Percentiles rank a stretch among this genome's conserved stretches.
Conservation (phyloP, 2,329 filamentous ascomycete genomes). For the Claviceps cyperi region DNA sequence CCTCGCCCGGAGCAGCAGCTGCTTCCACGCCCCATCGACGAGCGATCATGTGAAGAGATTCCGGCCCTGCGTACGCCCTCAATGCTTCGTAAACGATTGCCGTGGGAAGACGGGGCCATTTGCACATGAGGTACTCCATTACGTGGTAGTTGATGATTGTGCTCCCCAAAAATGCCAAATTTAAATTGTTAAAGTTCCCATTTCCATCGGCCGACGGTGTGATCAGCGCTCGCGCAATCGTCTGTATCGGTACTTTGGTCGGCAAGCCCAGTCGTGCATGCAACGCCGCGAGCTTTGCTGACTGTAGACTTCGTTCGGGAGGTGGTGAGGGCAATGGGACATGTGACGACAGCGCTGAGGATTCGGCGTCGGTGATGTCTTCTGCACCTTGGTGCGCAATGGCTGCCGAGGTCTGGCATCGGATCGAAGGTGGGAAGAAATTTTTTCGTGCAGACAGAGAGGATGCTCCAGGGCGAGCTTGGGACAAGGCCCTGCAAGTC, state of each 20-base stretch:
- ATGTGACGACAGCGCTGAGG: slow-evolving; percentile 7
- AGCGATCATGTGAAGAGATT: slow-evolving; percentile 58
- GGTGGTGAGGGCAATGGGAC: slow-evolving; percentile 53
- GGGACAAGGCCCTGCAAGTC: slow-evolving; percentile 24
- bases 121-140: slow-evolving; percentile 74
- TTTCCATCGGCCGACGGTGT: slow-evolving; percentile 72
- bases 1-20: slow-evolving; percentile 72
- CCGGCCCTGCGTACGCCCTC: slow-evolving; percentile 66
- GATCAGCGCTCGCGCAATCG: slow-evolving; percentile 72
- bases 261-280: slow-evolving; percentile 80
- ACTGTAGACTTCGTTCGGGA: slow-evolving; percentile 49
- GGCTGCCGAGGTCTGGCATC: slow-evolving; percentile 22
- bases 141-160: slow-evolving; percentile 81
- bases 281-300: slow-evolving; percentile 82
- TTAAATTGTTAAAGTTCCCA: slow-evolving; percentile 74
- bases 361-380: slow-evolving; percentile 9
- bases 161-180: slow-evolving; percentile 66
- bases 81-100: slow-evolving; percentile 75
- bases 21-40: slow-evolving; percentile 83
- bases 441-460: slow-evolving; percentile 12
- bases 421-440: slow-evolving; percentile 11
- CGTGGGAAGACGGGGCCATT: slow-evolving; percentile 83
- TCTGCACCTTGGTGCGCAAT: slow-evolving; percentile 11
- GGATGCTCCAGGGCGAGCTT: slow-evolving; percentile 17
- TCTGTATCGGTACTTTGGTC: slow-evolving; percentile 67